Percentiles rank a stretch among this genome's conserved stretches.
Conservation (phyloP, 352 stramenopile genomes). For the Lagenidium giganteum region DNA sequence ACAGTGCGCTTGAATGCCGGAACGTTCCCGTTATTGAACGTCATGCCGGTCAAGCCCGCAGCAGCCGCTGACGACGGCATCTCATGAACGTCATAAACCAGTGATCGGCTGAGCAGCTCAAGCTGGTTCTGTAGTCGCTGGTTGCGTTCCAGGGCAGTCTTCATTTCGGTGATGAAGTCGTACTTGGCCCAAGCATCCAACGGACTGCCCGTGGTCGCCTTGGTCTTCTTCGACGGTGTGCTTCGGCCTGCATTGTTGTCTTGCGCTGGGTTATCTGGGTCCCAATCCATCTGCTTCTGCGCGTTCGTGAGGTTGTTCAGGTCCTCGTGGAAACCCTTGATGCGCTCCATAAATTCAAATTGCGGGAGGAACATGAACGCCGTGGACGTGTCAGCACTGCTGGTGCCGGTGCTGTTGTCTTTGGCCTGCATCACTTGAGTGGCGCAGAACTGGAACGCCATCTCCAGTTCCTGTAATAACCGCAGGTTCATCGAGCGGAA, state of each 20-base stretch:
- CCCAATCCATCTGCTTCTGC: constrained; percentile 18
- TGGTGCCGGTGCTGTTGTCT: constrained; percentile 2
- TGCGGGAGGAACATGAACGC: constrained; percentile 60
- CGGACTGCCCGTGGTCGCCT: not conserved
- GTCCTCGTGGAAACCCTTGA: constrained; percentile 60
- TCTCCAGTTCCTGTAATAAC: constrained; percentile 69
- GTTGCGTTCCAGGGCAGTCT: constrained; percentile 55
- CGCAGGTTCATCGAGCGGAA: constrained; percentile 57
- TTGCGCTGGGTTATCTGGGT: constrained; percentile 9
- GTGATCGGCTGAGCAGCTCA: constrained; percentile 47
- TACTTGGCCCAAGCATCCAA: constrained; percentile 28
- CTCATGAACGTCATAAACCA: constrained; percentile 30
- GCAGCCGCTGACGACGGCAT: too few species aligned
- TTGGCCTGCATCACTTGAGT: constrained; percentile 38
- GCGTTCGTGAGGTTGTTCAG: constrained; percentile 32
- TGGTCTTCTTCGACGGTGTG: not conserved
- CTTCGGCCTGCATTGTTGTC: constrained; percentile 16
- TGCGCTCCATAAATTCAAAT: constrained; percentile 67
- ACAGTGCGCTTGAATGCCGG: constrained; percentile 21
- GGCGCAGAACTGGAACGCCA: constrained; percentile 66
- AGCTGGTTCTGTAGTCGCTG: constrained; percentile 56
- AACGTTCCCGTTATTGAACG: too few species aligned
- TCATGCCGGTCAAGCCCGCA: too few species aligned
- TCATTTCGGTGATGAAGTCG: constrained; percentile 49
- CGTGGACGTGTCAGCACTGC: constrained; percentile 10